These are phyloP conservation scores for Leccinum rimulosum DNA, from an alignment of 768 basidiomycete species.

Conservation along the genomic window DNA sequence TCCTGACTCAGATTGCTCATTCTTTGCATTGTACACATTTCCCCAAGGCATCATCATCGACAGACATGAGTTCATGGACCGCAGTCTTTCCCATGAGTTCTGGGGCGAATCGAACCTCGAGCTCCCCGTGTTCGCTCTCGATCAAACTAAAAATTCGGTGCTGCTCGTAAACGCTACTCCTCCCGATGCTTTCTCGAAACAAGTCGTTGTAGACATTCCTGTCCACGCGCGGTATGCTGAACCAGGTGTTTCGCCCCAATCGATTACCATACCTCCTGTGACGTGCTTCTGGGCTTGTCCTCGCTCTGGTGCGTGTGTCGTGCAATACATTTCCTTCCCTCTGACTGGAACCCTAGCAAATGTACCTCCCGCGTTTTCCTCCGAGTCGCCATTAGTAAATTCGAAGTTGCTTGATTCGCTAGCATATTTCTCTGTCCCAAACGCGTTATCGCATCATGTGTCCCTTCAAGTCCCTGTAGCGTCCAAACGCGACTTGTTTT, in stretches of 20 bases:
- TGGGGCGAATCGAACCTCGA: slow-evolving; percentile 42
- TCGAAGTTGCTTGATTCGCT: slow-evolving; percentile 24
- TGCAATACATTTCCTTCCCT: not conserved
- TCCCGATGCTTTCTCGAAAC: slow-evolving; percentile 3
- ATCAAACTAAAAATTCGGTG: slow-evolving; percentile 23
- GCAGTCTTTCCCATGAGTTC: slow-evolving; percentile 33
- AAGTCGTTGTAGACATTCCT: slow-evolving; percentile 35
- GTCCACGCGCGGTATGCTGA: slow-evolving; percentile 44
- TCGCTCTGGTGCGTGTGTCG: slow-evolving; percentile 19
- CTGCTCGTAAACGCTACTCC: slow-evolving; percentile 33
- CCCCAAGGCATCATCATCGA: slow-evolving; percentile 43
- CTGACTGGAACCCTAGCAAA: slow-evolving; percentile 12
- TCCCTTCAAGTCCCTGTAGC: slow-evolving; percentile 35
- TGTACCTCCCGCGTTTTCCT: slow-evolving; percentile 8
- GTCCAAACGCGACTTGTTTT: slow-evolving; percentile 26
- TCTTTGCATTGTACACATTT: slow-evolving; percentile 36
- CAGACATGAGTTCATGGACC: slow-evolving; percentile 41
- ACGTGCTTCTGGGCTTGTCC: slow-evolving; percentile 35
- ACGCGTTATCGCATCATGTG: slow-evolving; percentile 4
- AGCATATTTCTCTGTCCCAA: slow-evolving; percentile 17
- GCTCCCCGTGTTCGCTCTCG: slow-evolving; percentile 39
- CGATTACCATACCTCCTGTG: slow-evolving; percentile 27
- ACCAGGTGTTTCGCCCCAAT: slow-evolving; percentile 21
- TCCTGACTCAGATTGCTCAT: slow-evolving; percentile 18
- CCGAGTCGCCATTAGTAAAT: slow-evolving; percentile 15